Evolutionary conservation across 148 eudicot species (phyloP), one percentile per base, ranked within the genome.

Genomic region (Cornus suecica): DNA sequence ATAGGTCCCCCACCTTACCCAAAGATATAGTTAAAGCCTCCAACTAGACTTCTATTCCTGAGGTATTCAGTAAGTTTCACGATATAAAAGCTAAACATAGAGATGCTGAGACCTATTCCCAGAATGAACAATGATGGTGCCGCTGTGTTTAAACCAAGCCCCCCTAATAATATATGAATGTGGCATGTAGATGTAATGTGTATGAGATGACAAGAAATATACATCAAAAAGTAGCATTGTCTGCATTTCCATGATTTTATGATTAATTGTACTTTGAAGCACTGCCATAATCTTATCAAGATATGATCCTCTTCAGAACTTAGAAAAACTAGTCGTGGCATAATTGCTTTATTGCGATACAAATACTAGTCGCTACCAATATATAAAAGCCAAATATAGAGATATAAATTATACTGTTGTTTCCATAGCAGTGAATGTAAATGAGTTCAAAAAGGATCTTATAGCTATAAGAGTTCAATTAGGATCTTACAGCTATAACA

Each of bases 401-500:
- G 54, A 8, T 37, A 37, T 37, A 37, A 37, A 10, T 37, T 37
- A 37, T 3, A 11, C 20, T 48, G 15, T 48, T 48, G 7, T 18
- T 11, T 13, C 54, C 54, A 48, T 48, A 10, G 1, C 54, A 10
- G 1, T 15, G 18, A 18, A 48, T 3, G 15, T 16, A 48, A 48
- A 48, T 48, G 42, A 37, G 42, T 37, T 37, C 42, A 37, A 6
- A 8, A 14, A 18, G 54, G 2, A 48, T 48, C 54, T 13, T 48
- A 16, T 48, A 11, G 54, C 54, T 11, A 48, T 48, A 67, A 52
- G 26, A 71, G 34, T 30, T 11, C 62, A 24, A 51, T 58, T 42
- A 71, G 74, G 60, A 70, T 80, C 88, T 88, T 86, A 89, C 88
- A 72, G 85, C 79, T 77, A 74, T 82, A 84, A 85, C 89, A 84